phyloP scores from a whole-genome alignment of 2,329 filamentous ascomycete species.

The Scedosporium boydii region DNA sequence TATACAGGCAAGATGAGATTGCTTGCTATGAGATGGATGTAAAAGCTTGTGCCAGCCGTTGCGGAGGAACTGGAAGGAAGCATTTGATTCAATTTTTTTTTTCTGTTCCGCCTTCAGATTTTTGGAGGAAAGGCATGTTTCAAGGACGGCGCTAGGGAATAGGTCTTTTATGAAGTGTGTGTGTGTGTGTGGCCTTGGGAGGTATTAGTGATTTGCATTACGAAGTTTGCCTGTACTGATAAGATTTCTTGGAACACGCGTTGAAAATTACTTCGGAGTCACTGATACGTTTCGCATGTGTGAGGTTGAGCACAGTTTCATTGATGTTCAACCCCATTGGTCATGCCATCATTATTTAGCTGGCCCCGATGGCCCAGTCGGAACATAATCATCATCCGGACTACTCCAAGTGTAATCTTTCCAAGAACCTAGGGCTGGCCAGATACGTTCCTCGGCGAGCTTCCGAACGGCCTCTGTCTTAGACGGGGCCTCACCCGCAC shows the following conservation, averaged over 20 bases:
- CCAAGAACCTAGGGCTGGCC: slow-evolving; percentile 49
- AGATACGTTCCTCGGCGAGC: slow-evolving; percentile 34
- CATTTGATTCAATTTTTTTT: too few relatives aligned
- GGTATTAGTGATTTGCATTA: not conserved
- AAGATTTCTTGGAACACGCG: not conserved
- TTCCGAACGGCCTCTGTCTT: slow-evolving; percentile 21
- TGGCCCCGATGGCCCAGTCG: slow-evolving; percentile 16
- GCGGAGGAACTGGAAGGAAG: too few relatives aligned
- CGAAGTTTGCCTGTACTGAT: not conserved
- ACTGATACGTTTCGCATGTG: too few relatives aligned
- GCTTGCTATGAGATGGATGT: not conserved
- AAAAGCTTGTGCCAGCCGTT: too few relatives aligned
- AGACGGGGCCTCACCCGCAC: slow-evolving; percentile 14
- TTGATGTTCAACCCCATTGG: too few relatives aligned
- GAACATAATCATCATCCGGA: slow-evolving; percentile 37
- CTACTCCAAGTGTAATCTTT: slow-evolving; percentile 57
- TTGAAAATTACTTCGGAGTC: not conserved
- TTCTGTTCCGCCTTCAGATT: too few relatives aligned
- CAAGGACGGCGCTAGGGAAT: too few relatives aligned
- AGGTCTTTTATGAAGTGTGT: too few relatives aligned
- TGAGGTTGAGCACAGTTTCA: too few relatives aligned
- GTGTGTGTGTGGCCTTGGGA: not conserved
- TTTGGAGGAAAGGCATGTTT: too few relatives aligned
- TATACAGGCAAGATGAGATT: not conserved
- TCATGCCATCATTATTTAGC: not conserved